phyloP scores from a whole-genome alignment of 768 basidiomycete genomes.

The Termitomyces sp. region DNA sequence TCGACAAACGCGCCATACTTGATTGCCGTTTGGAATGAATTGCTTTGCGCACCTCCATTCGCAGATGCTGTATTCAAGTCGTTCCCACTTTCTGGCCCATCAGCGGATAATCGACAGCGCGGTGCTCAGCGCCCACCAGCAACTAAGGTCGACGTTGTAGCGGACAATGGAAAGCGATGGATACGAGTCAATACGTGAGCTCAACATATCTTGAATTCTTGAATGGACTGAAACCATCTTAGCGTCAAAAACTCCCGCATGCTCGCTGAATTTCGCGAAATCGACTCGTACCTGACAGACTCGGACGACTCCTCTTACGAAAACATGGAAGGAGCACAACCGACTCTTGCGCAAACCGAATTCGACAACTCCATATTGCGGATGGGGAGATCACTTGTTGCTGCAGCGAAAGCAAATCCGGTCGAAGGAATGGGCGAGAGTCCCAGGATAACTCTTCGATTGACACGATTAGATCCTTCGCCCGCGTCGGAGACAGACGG shows the following conservation, averaged over 20 bases:
- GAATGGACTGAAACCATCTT: background rate
- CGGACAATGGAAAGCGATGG: constrained; percentile 73
- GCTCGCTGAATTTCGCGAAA: constrained; percentile 77
- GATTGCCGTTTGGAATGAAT: constrained; percentile 79
- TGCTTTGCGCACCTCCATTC: constrained; percentile 56
- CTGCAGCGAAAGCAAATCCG: constrained; percentile 59
- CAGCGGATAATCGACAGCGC: constrained; percentile 15
- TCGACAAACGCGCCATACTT: constrained; percentile 82
- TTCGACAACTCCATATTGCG: constrained; percentile 73
- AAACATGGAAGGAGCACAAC: constrained; percentile 46
- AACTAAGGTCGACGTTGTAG: constrained; percentile 80
- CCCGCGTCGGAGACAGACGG: constrained; percentile 21
- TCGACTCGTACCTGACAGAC: constrained; percentile 76
- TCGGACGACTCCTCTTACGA: constrained; percentile 48
- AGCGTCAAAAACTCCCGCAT: constrained; percentile 79
- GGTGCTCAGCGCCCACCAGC: constrained; percentile 26
- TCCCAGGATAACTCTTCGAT: constrained; percentile 55
- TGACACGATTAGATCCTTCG: constrained; percentile 64
- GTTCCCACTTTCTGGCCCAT: constrained; percentile 28
- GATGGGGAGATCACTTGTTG: constrained; percentile 65
- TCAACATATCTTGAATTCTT: background rate
- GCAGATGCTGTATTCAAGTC: constrained; percentile 57
- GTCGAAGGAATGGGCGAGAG: constrained; percentile 33
- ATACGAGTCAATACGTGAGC: constrained; percentile 86
- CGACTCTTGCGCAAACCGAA: constrained; percentile 43